phyloP scores from a whole-genome alignment of 176 grass and related monocot species.

The Phragmites australis region DNA sequence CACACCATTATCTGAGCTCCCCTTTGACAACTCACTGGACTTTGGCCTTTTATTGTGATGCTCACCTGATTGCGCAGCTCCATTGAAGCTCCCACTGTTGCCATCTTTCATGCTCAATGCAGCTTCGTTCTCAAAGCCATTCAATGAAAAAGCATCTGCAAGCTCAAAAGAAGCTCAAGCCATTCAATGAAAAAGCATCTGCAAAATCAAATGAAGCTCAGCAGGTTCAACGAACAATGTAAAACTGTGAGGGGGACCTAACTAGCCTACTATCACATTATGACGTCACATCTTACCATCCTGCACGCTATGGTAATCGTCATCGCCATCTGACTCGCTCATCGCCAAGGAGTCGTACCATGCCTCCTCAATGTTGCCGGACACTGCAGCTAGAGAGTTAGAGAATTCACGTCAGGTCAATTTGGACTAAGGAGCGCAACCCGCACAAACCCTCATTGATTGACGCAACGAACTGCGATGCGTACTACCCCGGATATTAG shows the following conservation, averaged over 20 bases:
- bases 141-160: conserved; percentile 55
- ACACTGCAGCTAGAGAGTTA: conserved; percentile 38
- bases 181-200: conserved; percentile 55
- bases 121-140: conserved; percentile 61
- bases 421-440: not conserved
- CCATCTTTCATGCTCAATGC: conserved; percentile 46
- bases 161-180: not conserved
- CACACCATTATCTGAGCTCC: conserved; percentile 42
- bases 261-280: not conserved
- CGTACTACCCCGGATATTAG: not conserved
- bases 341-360: conserved; percentile 81
- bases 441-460: no score
- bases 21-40: conserved; percentile 57
- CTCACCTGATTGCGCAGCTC: conserved; percentile 18
- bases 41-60: conserved; percentile 54
- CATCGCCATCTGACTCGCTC: conserved; percentile 74
- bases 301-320: conserved; percentile 92
- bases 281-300: conserved; percentile 57
- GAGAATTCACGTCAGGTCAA: conserved; percentile 43
- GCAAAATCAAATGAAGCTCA: conserved; percentile 24
- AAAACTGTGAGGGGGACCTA: not conserved
- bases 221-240: not conserved
- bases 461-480: conserved; percentile 26
- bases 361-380: conserved; percentile 70
- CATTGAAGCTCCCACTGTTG: conserved; percentile 41